Conservation (phyloP, 2,329 filamentous ascomycete species). For the Beauveria sp. region DNA sequence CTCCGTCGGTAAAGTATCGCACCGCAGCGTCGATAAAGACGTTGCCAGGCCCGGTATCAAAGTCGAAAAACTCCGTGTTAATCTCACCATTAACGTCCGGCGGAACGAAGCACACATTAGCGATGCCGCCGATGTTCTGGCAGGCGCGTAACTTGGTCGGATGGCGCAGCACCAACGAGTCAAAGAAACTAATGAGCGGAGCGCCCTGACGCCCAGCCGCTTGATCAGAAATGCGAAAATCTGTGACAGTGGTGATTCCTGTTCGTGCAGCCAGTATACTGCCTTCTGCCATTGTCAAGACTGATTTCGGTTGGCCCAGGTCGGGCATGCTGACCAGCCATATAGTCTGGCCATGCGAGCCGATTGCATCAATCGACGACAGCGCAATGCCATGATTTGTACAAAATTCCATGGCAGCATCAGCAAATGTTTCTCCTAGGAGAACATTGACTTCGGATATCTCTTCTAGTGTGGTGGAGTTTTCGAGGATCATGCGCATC, state of each 20-base stretch:
- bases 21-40: constrained; percentile 49
- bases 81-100: constrained; percentile 31
- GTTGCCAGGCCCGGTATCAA: constrained; percentile 50
- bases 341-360: constrained; percentile 52
- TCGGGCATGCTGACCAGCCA: constrained; percentile 48
- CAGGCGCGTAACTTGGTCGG: constrained; percentile 49
- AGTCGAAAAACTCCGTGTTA: constrained; percentile 30
- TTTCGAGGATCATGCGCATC: constrained; percentile 48
- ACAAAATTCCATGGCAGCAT: constrained; percentile 42
- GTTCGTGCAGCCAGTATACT: constrained; percentile 45
- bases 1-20: constrained; percentile 43
- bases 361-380: constrained; percentile 43
- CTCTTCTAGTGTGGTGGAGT: constrained; percentile 43
- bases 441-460: constrained; percentile 49
- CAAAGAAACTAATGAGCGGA: constrained; percentile 49
- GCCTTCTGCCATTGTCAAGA: constrained; percentile 51
- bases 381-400: constrained; percentile 33
- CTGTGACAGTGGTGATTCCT: constrained; percentile 50
- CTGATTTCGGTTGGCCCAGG: constrained; percentile 34
- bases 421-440: constrained; percentile 48
- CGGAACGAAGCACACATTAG: constrained; percentile 53
- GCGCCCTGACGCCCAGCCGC: constrained; percentile 45
- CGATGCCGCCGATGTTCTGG: constrained; percentile 55
- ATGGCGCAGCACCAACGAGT: constrained; percentile 47
- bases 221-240: constrained; percentile 48